Base-by-base conservation (phyloP, 2,329 filamentous ascomycete genomes). In the Aspergillus melleus region DNA sequence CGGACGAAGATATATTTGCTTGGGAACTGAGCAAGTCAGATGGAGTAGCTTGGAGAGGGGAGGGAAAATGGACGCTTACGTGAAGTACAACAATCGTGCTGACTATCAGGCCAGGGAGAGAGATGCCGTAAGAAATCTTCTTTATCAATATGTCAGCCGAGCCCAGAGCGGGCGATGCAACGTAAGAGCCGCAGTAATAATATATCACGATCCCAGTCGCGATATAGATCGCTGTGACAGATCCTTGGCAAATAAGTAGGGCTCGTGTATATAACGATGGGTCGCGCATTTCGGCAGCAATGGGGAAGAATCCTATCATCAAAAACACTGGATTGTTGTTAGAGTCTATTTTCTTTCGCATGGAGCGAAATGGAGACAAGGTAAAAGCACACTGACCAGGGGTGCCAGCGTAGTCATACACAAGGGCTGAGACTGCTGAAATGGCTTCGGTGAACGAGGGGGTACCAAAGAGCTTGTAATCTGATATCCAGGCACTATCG, bases 101-200 rank as follows among this genome's bases (percentile, higher is more conserved):
- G 52, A 72, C 69, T 36, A 74, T 58, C 54, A 79, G 57, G 0
- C 73, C 72, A 1, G 70, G 70, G 14, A 76, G 59, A 4, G 68
- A 72, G 51, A 76, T 61, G 12, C 80, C 80, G 57, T 81, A 83
- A 54, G 71, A 72, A 20, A 81, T 68, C 61, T 76, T 81, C 71
- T 82, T 81, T 49, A 81, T 16, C 5, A 16, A 6, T 12, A 12
- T 5, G 4, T 14, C 32, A 16, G 32, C 32, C 5, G 32, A 39
- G 11, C 32, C 32, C 10, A 39, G 32, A 12, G 32, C 32, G 4
- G 32, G 32, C 14, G 32, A 39, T 12, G 32, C 12, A 16, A 39
- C 32, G 14, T 39, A 39, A 12, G 32, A 39, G 5, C 32, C 32
- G 32, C 32, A 39, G 14, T 39, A 39, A 16, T 39, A 39, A 12